Evolutionary conservation across 108 stramenopile species (phyloP).

Genomic region (Skeletonema tropicum): DNA sequence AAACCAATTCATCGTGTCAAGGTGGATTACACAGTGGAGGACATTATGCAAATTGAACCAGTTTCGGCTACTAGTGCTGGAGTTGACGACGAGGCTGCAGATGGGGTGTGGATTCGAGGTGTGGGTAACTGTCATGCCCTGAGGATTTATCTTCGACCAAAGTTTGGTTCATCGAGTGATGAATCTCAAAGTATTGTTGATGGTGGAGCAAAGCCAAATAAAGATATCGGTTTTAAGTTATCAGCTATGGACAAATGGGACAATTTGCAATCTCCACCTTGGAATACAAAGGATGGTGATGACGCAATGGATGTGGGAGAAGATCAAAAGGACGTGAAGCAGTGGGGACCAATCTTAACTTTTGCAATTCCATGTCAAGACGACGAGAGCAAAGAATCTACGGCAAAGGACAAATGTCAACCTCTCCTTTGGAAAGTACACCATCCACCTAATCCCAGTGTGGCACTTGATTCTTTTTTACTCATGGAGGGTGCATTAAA

Average conservation of each 20-base stretch:
- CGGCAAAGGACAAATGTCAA: slow-evolving; percentile 42
- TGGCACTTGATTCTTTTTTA: slow-evolving; percentile 73
- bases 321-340: neutral
- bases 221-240: slow-evolving; percentile 32
- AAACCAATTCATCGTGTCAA: slow-evolving; percentile 52
- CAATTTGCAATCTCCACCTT: slow-evolving; percentile 27
- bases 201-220: neutral
- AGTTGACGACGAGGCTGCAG: neutral
- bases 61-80: slow-evolving; percentile 14
- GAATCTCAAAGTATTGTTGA: neutral
- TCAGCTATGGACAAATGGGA: slow-evolving; percentile 29
- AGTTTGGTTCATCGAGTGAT: slow-evolving; percentile 31
- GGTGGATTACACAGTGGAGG: slow-evolving; percentile 44
- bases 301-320: neutral
- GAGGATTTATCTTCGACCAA: slow-evolving; percentile 61
- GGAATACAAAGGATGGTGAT: slow-evolving; percentile 18
- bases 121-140: slow-evolving; percentile 77
- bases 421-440: slow-evolving; percentile 88
- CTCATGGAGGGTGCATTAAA: slow-evolving; percentile 64
- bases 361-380: slow-evolving; percentile 53
- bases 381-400: slow-evolving; percentile 7
- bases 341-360: slow-evolving; percentile 41
- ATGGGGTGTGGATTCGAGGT: slow-evolving; percentile 62
- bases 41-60: slow-evolving; percentile 43
- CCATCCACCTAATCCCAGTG: slow-evolving; percentile 52